Evolutionary conservation across 2,329 filamentous ascomycete genomes (phyloP), one percentile per base, ranked within the genome.

Genomic region (Mollisiaceae sp.): DNA sequence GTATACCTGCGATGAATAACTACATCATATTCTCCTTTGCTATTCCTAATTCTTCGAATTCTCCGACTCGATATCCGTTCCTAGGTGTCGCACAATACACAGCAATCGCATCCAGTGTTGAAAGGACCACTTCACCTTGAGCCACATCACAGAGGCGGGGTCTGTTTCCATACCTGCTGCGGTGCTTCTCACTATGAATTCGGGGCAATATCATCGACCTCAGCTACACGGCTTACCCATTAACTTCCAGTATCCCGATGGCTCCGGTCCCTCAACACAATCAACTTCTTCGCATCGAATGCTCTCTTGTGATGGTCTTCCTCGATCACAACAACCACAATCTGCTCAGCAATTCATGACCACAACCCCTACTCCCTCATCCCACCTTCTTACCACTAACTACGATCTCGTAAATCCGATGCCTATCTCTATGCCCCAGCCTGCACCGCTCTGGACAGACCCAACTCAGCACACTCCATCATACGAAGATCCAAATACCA

Each of bases 1-100:
- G 64, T 64, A 70, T 65, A 64, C 60, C 68, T 58, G 65, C 66
- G 59, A 71, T 70, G 67, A 73, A 75, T 75, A 75, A 74, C 72
- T 74, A 72, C 67, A 69, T 69, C 66, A 63, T 65, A 63, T 35
- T 67, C 63, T 67, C 70, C 73, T 72, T 73, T 75, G 69, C 72
- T 73, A 72, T 70, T 69, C 67, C 69, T 59, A 65, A 66, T 72
- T 65, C 66, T 72, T 71, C 66, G 65, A 74, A 72, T 65, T 68
- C 69, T 74, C 73, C 72, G 71, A 73, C 55, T 73, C 68, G 64
- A 64, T 55, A 63, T 66, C 62, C 60, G 64, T 63, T 65, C 63
- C 67, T 56, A 67, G 52, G 63, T 64, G 73, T 73, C 64, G 60
- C 68, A 73, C 70, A 74, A 71, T 68, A 72, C 65, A 35, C 47